phyloP scores from a whole-genome alignment of 2,329 filamentous ascomycete species.

The Arthrobotrys conoides region DNA sequence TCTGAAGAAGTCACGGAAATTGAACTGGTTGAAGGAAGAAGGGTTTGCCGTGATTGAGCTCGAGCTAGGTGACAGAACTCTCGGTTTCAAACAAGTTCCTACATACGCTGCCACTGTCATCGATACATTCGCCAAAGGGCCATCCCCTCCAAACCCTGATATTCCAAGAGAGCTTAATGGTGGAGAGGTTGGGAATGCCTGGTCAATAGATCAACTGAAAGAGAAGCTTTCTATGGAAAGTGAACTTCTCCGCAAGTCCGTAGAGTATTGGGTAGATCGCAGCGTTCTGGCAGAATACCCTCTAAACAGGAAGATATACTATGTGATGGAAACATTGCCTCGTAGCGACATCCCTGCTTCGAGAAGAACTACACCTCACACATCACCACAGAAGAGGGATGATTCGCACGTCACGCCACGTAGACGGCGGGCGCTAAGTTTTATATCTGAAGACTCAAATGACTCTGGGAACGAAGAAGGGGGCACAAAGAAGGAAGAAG shows the following conservation, averaged over 20 bases:
- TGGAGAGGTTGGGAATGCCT: slow-evolving; percentile 64
- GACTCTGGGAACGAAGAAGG: slow-evolving; percentile 68
- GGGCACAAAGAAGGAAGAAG: slow-evolving; percentile 71
- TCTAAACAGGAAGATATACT: slow-evolving; percentile 72
- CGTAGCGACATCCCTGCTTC: slow-evolving; percentile 54
- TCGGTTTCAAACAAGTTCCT: slow-evolving; percentile 78
- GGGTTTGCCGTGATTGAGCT: slow-evolving; percentile 85
- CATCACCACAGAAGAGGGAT: slow-evolving; percentile 63
- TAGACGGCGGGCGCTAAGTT: slow-evolving; percentile 61
- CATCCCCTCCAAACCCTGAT: slow-evolving; percentile 67
- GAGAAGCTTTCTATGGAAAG: slow-evolving; percentile 78
- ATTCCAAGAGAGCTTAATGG: slow-evolving; percentile 70
- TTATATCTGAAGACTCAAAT: slow-evolving; percentile 63
- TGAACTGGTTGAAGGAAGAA: slow-evolving; percentile 88
- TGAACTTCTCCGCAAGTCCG: slow-evolving; percentile 76
- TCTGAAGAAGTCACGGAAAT: slow-evolving; percentile 85
- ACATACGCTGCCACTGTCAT: slow-evolving; percentile 92
- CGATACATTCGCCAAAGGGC: slow-evolving; percentile 78
- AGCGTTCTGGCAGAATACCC: slow-evolving; percentile 74
- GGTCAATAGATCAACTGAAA: slow-evolving; percentile 67
- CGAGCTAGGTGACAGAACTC: slow-evolving; percentile 82
- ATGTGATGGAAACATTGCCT: slow-evolving; percentile 75
- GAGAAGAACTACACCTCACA: slow-evolving; percentile 53
- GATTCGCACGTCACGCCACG: slow-evolving; percentile 59
- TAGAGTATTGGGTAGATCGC: slow-evolving; percentile 80